A percentile compares a stretch with the other conserved stretches of the same genome.
phyloP scores from a whole-genome alignment of 371 early-diverging fungal genomes.

The Quaeritorhiza haematococci region DNA sequence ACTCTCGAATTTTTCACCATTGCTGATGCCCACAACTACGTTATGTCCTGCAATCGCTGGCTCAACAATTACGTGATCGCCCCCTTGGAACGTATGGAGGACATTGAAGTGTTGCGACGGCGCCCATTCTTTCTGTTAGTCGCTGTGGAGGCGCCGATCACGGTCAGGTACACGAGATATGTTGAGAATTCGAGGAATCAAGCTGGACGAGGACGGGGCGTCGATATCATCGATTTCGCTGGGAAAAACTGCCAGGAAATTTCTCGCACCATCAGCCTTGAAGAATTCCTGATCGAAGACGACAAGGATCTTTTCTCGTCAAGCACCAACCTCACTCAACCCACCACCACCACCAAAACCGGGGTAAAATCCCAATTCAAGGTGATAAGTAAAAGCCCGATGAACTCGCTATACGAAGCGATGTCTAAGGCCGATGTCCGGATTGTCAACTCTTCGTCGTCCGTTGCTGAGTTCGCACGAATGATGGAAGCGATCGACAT shows the following conservation, averaged over 20 bases:
- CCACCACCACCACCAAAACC: slow-evolving; percentile 13
- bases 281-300: slow-evolving; percentile 40
- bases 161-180: slow-evolving; percentile 59
- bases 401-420: slow-evolving; percentile 13
- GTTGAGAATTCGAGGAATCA: slow-evolving; percentile 27
- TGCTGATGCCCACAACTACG: not conserved
- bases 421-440: slow-evolving; percentile 53
- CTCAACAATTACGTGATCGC: slow-evolving; percentile 65
- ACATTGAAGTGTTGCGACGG: slow-evolving; percentile 48
- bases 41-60: slow-evolving; percentile 43
- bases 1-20: not conserved
- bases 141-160: slow-evolving; percentile 74
- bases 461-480: slow-evolving; percentile 30
- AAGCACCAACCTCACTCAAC: slow-evolving; percentile 40
- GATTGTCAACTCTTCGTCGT: slow-evolving; percentile 53
- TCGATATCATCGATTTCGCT: not conserved
- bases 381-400: slow-evolving; percentile 1
- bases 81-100: slow-evolving; percentile 38
- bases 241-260: not conserved
- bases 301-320: slow-evolving; percentile 31
- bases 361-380: slow-evolving; percentile 1
- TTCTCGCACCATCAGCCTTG: slow-evolving; percentile 16
- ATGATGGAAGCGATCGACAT: slow-evolving; percentile 50
- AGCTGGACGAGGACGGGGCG: slow-evolving; percentile 15
- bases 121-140: slow-evolving; percentile 85